Conservation (phyloP, 306 rosid species). For the Fragaria vesca region DNA sequence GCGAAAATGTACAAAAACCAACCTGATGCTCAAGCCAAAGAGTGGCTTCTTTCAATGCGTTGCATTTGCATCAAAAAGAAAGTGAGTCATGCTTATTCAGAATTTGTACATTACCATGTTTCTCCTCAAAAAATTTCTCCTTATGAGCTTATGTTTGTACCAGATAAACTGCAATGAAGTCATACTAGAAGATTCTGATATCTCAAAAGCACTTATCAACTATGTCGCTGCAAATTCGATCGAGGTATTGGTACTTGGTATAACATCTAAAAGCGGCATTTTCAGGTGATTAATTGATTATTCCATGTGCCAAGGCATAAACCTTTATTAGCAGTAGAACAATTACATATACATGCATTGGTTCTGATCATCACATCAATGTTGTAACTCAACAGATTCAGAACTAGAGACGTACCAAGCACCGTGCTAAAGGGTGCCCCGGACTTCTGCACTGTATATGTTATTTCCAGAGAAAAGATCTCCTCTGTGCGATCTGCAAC, state of each 20-base stretch:
- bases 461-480: conserved; percentile 59
- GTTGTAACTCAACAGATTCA: conserved; percentile 48
- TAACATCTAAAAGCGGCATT: conserved; percentile 54
- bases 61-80: conserved; percentile 62
- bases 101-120: neutral
- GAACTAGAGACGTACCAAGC: conserved; percentile 48
- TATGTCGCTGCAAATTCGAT: conserved; percentile 30
- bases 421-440: conserved; percentile 63
- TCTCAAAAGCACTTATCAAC: conserved; percentile 50
- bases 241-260: conserved; percentile 66
- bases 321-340: neutral
- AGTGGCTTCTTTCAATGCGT: conserved; percentile 60
- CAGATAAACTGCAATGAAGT: conserved; percentile 66
- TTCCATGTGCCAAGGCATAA: neutral
- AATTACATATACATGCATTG: neutral
- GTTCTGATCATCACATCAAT: neutral
- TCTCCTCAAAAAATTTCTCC: neutral
- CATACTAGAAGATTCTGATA: conserved; percentile 48
- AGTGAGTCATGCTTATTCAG: conserved; percentile 33
- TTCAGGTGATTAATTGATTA: conserved; percentile 38
- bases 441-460: conserved; percentile 64
- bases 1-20: neutral
- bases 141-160: neutral
- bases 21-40: conserved; percentile 46
- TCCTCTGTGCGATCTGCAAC: conserved; percentile 44